These are phyloP conservation scores for Magnolia kwangsiensis DNA, from an alignment of 164 flowering plant species.

Conservation along the genomic window DNA sequence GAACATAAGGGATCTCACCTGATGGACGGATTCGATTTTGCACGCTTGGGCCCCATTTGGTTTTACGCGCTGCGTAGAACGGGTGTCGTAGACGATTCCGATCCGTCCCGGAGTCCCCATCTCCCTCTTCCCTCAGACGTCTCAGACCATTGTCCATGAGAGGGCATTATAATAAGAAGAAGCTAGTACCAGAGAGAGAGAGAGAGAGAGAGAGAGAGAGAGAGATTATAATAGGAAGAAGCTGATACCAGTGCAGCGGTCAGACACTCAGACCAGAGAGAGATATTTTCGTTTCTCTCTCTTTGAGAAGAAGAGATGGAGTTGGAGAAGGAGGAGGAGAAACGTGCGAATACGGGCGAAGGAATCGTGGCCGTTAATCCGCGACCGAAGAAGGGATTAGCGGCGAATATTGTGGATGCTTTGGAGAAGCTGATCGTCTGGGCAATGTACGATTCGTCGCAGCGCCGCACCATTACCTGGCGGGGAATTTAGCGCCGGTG, in stretches of 20 bases:
- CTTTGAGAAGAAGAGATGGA: neutral
- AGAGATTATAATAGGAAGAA: no score
- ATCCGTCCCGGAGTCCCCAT: no score
- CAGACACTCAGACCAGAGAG: neutral
- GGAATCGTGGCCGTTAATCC: constrained; percentile 55
- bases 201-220: no score
- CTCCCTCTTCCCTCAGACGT: no score
- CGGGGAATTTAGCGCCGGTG: constrained; percentile 81
- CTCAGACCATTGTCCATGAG: no score
- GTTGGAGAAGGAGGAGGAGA: neutral
- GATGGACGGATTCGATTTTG: no score
- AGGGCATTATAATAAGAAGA: no score
- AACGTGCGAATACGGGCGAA: constrained; percentile 8
- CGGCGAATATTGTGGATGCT: constrained; percentile 43
- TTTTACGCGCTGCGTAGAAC: no score
- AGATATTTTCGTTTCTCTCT: neutral
- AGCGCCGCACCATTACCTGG: constrained; percentile 56
- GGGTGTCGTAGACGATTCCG: no score
- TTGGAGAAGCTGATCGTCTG: constrained; percentile 62
- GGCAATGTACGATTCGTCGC: constrained; percentile 53
- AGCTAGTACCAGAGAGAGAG: no score
- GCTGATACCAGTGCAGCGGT: neutral
- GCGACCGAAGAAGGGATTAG: constrained; percentile 55
- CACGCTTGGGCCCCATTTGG: no score
- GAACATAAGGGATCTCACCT: no score